These are phyloP conservation scores for Pleurotus pulmonarius DNA, from an alignment of 768 basidiomycete genomes.

Conservation along the genomic window DNA sequence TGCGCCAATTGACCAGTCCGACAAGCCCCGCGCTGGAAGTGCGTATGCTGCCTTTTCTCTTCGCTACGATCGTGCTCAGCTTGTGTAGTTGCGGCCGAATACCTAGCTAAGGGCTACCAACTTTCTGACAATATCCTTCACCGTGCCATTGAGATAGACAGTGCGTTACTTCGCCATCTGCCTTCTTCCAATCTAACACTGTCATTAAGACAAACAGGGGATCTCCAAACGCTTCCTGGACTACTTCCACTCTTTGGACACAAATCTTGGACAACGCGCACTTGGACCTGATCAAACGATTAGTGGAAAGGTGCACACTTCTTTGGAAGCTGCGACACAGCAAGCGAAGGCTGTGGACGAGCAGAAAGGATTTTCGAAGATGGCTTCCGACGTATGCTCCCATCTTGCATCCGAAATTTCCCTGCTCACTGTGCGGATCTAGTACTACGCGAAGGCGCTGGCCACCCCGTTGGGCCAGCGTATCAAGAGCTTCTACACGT, in stretches of 20 bases:
- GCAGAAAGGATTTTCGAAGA: constrained; percentile 71
- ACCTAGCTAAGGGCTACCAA: constrained; percentile 85
- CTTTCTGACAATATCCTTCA: constrained; percentile 78
- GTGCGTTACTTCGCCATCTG: constrained; percentile 28
- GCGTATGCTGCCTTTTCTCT: constrained; percentile 18
- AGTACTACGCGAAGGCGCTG: constrained; percentile 81
- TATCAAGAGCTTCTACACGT: constrained; percentile 81
- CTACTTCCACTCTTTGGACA: constrained; percentile 75
- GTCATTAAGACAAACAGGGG: constrained; percentile 63
- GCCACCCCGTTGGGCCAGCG: constrained; percentile 74
- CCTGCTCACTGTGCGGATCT: no score
- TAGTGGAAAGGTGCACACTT: constrained; percentile 66
- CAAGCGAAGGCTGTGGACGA: constrained; percentile 78
- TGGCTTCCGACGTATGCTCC: constrained; percentile 56
- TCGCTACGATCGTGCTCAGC: constrained; percentile 6
- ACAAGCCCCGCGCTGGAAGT: constrained; percentile 91
- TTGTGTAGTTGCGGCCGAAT: constrained; percentile 79
- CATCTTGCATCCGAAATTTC: no score
- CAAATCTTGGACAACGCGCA: constrained; percentile 60
- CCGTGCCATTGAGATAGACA: constrained; percentile 77
- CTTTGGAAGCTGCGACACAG: constrained; percentile 57
- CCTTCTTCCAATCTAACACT: not conserved
- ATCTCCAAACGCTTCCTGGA: constrained; percentile 83
- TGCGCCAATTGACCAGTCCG: constrained; percentile 67
- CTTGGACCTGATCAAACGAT: constrained; percentile 82